Evolutionary conservation across 176 grass and related monocot genomes (phyloP), one percentile per base, ranked within the genome.

Genomic region (Oryza punctata): DNA sequence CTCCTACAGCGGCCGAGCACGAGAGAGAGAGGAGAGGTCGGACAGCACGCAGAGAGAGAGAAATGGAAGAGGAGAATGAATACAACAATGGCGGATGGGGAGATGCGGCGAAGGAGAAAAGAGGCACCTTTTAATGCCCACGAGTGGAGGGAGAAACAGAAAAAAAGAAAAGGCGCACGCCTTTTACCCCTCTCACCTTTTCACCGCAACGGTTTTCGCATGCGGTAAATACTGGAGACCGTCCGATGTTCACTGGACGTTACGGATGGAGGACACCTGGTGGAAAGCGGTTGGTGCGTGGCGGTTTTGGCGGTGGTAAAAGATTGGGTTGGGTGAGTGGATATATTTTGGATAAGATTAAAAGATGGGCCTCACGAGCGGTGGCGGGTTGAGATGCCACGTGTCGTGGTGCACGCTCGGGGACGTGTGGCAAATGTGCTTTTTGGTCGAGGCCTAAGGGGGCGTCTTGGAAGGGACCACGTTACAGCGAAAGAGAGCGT

Each of bases 271-370:
- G 1, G 65, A 12, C 67, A 16, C 70, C 32, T 23, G 16, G 68
- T 0, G 14, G 4, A 0, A 0, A 21, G n/a, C 40, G 3, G 72
- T 15, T 8, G 7, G 1, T 5, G 23, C 0, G 12, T 12, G 0
- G 3, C 19, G 19, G 41, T 82, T 72, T 72, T 13, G n/a, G 41
- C 33, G 67, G 21, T 7, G 73, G 60, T 49, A 73, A 82, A 78
- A 66, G 13, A 0, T 5, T 32, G 30, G 5, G 9, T 19, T 9
- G 4, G 30, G 14, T 2, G 30, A 84, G 80, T 87, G 80, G 89
- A 87, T 83, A 87, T 87, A 73, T 60, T 50, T 28, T 80, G 84
- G 89, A 90, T 90, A 90, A 84, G 84, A 66, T 7, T 65, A 44
- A 66, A 66, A 64, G 83, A 43, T 21, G 70, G 50, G 50, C 64